Evolutionary conservation across 164 flowering plant genomes (phyloP), one percentile per base, ranked within the genome.

Genomic region (Euptelea pleiosperma): DNA sequence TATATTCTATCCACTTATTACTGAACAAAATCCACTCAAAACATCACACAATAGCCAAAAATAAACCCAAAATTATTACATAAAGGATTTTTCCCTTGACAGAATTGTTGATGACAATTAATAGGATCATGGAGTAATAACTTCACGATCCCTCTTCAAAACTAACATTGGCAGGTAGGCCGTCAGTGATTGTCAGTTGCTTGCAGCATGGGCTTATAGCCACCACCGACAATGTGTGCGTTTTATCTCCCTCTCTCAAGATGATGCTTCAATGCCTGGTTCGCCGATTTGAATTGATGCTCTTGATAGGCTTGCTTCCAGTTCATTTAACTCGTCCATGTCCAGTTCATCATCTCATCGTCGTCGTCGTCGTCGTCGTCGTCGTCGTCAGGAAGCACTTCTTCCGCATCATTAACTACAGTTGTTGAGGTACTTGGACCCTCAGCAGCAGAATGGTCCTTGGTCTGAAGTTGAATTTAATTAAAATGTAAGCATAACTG

Each of bases 321-420:
- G 78, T 66, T 88, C 91, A 62, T 91, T 73, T 64, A 91, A 69
- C 78, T 91, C 96, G 36, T 88, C 96, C 63, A 86, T 63, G 71
- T 91, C 96, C 44, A 82, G 72, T 43, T 86, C 92, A 49, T 89
- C 93, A 21, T n/a, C n/a, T n/a, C n/a, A n/a, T n/a, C n/a, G n/a
- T n/a, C n/a, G n/a, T n/a, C n/a, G n/a, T n/a, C n/a, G n/a, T n/a
- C n/a, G n/a, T n/a, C n/a, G n/a, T 77, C 85, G 8, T 69, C 78
- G 2, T 79, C 83, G 6, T 71, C 84, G 19, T 49, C 75, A 22
- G 49, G 67, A 33, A 58, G 42, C 40, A 40, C 67, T 67, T 58
- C 76, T 36, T 70, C 87, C 47, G 64, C 68, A 55, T 71, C 75
- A 49, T 48, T 68, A 51, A 30, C 77, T 22, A 65, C 74, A 24